Base-by-base conservation (phyloP, 2,329 filamentous ascomycete genomes). In the Sporothrix inflata region DNA sequence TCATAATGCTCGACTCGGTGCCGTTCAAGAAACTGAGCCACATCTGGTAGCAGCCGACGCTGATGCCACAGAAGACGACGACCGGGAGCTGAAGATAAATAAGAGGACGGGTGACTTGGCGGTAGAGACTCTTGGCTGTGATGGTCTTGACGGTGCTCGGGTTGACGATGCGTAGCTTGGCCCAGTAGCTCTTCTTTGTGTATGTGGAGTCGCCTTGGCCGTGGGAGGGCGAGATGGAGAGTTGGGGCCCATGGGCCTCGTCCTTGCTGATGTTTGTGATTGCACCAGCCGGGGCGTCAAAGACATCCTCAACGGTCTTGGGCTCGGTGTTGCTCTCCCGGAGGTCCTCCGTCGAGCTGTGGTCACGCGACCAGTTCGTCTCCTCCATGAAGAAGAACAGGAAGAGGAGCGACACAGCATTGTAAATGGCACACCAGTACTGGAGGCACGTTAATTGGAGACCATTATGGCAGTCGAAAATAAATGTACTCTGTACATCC, bases 371-470 rank as follows among this genome's bases (percentile, higher is more conserved):
- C 53, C 53, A 61, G 30, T 61, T 61, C 8, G 57, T 61, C 30
- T 61, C 57, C 6, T 61, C 57, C 57, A 61, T 61, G n/a, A 61
- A 61, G 30, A 61, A 42, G 57, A 61, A 61, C 30, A 61, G 30
- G 30, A 61, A 61, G 30, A 61, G 30, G 57, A 61, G 38, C 16
- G 57, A 38, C 16, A 24, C 57, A 30, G 57, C 57, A 61, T 40
- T 38, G n/a, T 40, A 61, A 5, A 61, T 61, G n/a, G 57, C 30
- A 21, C 30, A 61, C 57, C 57, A 61, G 57, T 61, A 61, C 30
- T 40, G 12, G 57, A 34, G 11, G 8, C 16, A 60, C 7, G 12
- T 57, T 57, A 30, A 11, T 30, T 6, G 53, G 14, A 14, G 53
- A 24, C 12, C 21, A 57, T 12, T 45, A 12, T 12, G 11, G 3